A percentile compares a stretch with the other conserved stretches of the same genome.
phyloP scores from a whole-genome alignment of 2,329 filamentous ascomycete species.

The Alternaria novae-zelandiae region DNA sequence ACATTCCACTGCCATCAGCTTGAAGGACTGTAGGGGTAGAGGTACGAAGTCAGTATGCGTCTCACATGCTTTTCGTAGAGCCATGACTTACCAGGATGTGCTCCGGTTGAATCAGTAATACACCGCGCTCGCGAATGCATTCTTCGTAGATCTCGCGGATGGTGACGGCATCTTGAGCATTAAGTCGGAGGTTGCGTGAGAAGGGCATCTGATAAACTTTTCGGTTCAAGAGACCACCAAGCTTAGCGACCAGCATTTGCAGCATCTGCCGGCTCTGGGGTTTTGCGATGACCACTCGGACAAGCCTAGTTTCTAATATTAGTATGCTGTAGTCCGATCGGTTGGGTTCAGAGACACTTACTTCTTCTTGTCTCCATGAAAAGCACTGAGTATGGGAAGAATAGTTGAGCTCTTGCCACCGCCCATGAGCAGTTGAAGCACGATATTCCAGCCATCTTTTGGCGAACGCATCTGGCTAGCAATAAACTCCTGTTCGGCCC shows the following conservation, averaged over 20 bases:
- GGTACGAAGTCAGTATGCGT: neutral
- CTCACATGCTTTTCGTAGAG: neutral
- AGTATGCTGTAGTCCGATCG: neutral
- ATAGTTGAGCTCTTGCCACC: conserved; percentile 43
- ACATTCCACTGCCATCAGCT: conserved; percentile 65
- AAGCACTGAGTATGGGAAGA: conserved; percentile 37
- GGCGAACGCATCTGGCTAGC: conserved; percentile 61
- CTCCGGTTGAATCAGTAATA: conserved; percentile 69
- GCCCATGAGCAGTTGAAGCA: conserved; percentile 47
- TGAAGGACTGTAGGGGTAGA: conserved; percentile 55
- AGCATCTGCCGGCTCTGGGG: conserved; percentile 67
- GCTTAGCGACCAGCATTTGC: conserved; percentile 60
- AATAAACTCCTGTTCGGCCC: conserved; percentile 65
- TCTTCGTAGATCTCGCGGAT: conserved; percentile 53
- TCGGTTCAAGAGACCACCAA: conserved; percentile 64
- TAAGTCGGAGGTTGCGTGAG: conserved; percentile 57
- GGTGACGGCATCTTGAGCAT: conserved; percentile 25
- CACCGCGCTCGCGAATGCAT: conserved; percentile 59
- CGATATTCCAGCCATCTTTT: conserved; percentile 25
- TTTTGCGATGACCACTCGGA: conserved; percentile 67
- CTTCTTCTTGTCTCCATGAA: conserved; percentile 57
- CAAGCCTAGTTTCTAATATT: conserved; percentile 48
- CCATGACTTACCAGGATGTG: conserved; percentile 55
- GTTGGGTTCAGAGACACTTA: conserved; percentile 10
- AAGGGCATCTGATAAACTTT: conserved; percentile 66